These are phyloP conservation scores for Halophytophthora polymorphica DNA, from an alignment of 352 stramenopile genomes.

Conservation along the genomic window DNA sequence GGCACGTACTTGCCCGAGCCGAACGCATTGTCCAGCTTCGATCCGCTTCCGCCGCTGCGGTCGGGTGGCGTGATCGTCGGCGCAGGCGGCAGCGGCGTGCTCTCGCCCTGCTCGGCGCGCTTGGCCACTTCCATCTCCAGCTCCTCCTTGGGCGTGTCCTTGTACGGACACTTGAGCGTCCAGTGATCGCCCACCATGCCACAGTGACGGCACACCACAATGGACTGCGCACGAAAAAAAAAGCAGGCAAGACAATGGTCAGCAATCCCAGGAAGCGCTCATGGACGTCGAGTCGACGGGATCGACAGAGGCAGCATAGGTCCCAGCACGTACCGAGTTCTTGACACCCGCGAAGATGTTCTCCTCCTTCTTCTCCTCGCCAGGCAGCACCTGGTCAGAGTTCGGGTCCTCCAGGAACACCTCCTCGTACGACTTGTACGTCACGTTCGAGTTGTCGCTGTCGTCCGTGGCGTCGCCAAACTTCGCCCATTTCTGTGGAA, in stretches of 20 bases:
- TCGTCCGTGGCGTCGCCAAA: conserved; percentile 75
- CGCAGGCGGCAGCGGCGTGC: conserved; percentile 12
- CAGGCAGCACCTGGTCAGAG: conserved; percentile 80
- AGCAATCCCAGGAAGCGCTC: neutral
- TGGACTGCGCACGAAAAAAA: conserved; percentile 32
- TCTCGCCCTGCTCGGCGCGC: conserved; percentile 37
- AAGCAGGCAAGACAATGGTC: neutral
- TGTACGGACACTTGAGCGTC: conserved; percentile 91
- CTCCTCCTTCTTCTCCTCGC: conserved; percentile 88
- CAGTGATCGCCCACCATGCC: conserved; percentile 89
- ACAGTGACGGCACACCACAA: conserved; percentile 89
- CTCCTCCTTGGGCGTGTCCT: conserved; percentile 81
- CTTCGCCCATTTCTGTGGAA: conserved; percentile 64
- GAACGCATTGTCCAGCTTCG: conserved; percentile 66
- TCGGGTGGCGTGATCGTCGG: conserved; percentile 27
- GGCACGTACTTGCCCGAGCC: conserved; percentile 87
- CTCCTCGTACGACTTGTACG: conserved; percentile 83
- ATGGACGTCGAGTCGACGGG: neutral
- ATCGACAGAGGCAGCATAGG: too few species aligned
- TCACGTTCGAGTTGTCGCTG: conserved; percentile 82
- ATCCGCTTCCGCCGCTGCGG: conserved; percentile 29
- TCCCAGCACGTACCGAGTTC: conserved; percentile 44
- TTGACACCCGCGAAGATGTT: conserved; percentile 86
- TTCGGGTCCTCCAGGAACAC: conserved; percentile 83
- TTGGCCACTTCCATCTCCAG: conserved; percentile 68